A percentile compares a stretch with the other conserved stretches of the same genome.
phyloP scores from a whole-genome alignment of 192 early-diverging fungal species.

The Linnemannia exigua region DNA sequence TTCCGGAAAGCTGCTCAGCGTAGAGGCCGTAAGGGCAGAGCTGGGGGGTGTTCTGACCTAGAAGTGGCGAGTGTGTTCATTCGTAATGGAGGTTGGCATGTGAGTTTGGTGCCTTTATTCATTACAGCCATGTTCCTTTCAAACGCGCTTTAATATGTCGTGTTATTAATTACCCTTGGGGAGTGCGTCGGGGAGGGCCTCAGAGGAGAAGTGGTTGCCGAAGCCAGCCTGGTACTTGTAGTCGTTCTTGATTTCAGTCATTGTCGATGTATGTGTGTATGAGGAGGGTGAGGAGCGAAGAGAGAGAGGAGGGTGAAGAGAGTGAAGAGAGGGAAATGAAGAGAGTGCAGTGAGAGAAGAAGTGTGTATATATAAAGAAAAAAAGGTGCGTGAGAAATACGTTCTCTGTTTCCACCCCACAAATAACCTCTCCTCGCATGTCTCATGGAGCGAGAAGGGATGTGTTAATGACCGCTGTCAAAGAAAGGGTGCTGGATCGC shows the following conservation, averaged over 20 bases:
- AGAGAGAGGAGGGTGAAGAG: neutral
- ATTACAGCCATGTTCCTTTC: neutral
- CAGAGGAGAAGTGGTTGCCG: conserved; percentile 89
- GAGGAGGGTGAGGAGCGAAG: neutral
- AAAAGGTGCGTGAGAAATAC: conserved; percentile 1
- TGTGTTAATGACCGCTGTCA: neutral
- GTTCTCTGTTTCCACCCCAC: neutral
- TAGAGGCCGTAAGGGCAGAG: conserved; percentile 90
- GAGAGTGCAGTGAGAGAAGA: neutral
- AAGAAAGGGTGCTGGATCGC: neutral
- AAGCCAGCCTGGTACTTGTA: conserved; percentile 86
- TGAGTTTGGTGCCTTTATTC: neutral
- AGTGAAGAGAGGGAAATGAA: neutral
- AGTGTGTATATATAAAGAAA: too few species aligned
- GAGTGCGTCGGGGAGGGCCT: conserved; percentile 85
- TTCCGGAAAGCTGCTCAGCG: conserved; percentile 95
- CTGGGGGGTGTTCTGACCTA: conserved; percentile 94
- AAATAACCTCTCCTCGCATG: neutral
- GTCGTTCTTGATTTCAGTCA: conserved; percentile 47
- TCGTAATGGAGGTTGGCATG: neutral
- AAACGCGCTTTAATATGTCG: too few species aligned
- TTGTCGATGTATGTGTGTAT: neutral
- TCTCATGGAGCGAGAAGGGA: neutral
- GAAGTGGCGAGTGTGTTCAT: neutral
- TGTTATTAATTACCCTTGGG: conserved; percentile 72